Base-by-base conservation (phyloP, 208 protist genomes). In the Hexamita inflata region DNA sequence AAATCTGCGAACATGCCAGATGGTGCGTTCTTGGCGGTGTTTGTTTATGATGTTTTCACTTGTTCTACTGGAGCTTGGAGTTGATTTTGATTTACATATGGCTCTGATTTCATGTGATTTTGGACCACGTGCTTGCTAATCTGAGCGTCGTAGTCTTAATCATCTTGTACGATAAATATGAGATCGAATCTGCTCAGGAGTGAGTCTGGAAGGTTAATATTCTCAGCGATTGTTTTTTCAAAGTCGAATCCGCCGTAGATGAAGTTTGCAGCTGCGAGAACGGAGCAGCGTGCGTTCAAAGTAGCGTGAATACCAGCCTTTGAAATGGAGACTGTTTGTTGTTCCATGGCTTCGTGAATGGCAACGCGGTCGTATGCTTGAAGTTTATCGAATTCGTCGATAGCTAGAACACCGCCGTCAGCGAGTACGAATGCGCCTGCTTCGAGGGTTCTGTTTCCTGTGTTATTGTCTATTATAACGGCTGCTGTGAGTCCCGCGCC, bases 331-430 rank as follows among this genome's bases (percentile, higher is more conserved):
- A 99, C 87, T 34, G 97, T 99, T 82, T 99, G 96, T 85, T 99
- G 96, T 84, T 99, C 97, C 40, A 82, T 75, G n/a, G 82, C 83
- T 74, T 82, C 67, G 60, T 82, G 59, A 1, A 82, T 19, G 9
- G 45, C 42, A 40, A 67, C 57, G 45, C 73, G 62, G 74, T 92
- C 91, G 77, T 93, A 86, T 75, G 98, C 95, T 53, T 89, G 95
- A 96, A 99, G 99, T 84, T 99, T 99, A 85, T 99, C 97, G 81
- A 99, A 99, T 87, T 99, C 96, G 83, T 99, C 96, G 79, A 99
- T 99, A 61, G 97, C 42, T 35, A 61, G 74, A 40, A 78, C 28
- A 35, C 75, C 75, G 0, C 29, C 4, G 59, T 76, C 57, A 34
- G 67, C 61, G 38, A 82, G 60, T 0, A 82, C 78, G 1, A 82